phyloP scores from a whole-genome alignment of 805 yeast genomes.

The Schizosaccharomyces osmophilus region DNA sequence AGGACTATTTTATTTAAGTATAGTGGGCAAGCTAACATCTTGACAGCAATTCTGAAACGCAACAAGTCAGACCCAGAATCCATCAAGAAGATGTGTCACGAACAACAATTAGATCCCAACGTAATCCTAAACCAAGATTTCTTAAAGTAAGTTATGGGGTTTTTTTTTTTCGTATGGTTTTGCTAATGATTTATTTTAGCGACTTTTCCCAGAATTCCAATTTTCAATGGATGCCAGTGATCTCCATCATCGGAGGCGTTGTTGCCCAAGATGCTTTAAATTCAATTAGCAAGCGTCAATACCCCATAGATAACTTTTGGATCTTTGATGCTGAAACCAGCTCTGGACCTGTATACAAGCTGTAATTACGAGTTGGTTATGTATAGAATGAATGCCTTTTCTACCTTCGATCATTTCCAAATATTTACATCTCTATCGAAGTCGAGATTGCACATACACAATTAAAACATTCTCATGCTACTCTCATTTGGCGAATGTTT shows the following conservation, averaged over 20 bases:
- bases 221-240: slow-evolving; percentile 55
- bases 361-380: slow-evolving; percentile 12
- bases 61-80: neutral
- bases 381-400: no score
- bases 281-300: slow-evolving; percentile 44
- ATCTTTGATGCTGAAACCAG: slow-evolving; percentile 47
- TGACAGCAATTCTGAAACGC: neutral
- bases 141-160: neutral
- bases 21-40: no score
- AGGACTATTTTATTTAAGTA: no score
- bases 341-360: slow-evolving; percentile 52
- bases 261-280: slow-evolving; percentile 80
- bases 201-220: slow-evolving; percentile 7
- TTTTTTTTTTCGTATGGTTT: neutral
- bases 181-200: neutral
- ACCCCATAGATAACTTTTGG: slow-evolving; percentile 61
- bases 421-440: no score
- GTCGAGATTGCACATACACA: no score
- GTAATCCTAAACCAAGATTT: neutral
- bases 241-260: slow-evolving; percentile 76
- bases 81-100: neutral
- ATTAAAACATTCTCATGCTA: neutral
- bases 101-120: neutral
- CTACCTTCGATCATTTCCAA: neutral
- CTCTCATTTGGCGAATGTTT: neutral